Percentiles rank a stretch among this genome's conserved stretches.
Evolutionary conservation across 2,329 filamentous ascomycete species (phyloP).

Genomic region (Botrytis paeoniae): DNA sequence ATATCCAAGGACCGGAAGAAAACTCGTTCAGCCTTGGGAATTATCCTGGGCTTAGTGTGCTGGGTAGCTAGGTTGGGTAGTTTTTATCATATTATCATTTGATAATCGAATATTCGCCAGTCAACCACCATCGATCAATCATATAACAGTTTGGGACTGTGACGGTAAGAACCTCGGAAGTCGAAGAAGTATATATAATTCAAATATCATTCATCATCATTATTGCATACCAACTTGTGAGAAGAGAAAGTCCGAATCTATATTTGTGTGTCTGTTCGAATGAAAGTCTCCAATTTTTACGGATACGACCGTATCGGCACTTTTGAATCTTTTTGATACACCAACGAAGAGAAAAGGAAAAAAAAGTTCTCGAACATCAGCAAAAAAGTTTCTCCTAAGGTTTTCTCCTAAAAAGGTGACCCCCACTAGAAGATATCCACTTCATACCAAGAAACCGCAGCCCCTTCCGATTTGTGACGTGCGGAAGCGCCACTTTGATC

Average conservation of each 20-base stretch:
- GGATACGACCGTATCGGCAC: not conserved
- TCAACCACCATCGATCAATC: not conserved
- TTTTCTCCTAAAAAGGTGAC: not conserved
- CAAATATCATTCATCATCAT: not conserved
- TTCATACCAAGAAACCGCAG: not conserved
- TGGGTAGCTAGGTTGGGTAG: not conserved
- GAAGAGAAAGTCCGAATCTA: not conserved
- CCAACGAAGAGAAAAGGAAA: not conserved
- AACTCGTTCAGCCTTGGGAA: constrained; percentile 8
- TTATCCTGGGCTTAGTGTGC: not conserved
- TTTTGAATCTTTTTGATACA: not conserved
- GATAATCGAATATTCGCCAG: not conserved
- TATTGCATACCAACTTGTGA: not conserved
- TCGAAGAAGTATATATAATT: not conserved
- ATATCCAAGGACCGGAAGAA: constrained; percentile 2
- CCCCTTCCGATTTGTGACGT: constrained; percentile 19
- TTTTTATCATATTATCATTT: not conserved
- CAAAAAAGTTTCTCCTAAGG: constrained; percentile 7
- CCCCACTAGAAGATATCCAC: constrained; percentile 2
- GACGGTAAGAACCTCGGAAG: not conserved
- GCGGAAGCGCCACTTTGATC: constrained; percentile 19
- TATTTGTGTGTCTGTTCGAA: not conserved
- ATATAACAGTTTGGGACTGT: not conserved
- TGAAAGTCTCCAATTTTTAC: not conserved
- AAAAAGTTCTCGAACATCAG: constrained; percentile 10